Conservation (phyloP, 352 stramenopile species). For the Globisporangium emineosum region DNA sequence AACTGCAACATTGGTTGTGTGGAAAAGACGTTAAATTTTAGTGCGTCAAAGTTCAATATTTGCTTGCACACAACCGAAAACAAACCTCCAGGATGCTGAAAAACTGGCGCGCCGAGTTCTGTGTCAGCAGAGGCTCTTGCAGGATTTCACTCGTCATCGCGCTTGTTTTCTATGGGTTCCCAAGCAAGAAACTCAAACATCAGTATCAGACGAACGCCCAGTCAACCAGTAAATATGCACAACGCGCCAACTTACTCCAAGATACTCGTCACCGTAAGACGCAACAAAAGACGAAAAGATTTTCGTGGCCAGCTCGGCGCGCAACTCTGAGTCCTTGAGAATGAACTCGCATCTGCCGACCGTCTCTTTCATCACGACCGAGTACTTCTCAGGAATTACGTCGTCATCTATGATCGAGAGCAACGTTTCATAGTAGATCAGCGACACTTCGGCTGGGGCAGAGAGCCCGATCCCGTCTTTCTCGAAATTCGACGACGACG, state of each 20-base stretch:
- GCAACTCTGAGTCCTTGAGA: constrained; percentile 63
- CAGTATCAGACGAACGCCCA: background rate
- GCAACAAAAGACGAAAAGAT: constrained; percentile 57
- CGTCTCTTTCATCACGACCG: constrained; percentile 34
- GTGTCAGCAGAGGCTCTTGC: constrained; percentile 56
- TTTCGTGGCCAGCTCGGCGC: constrained; percentile 64
- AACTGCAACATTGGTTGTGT: constrained; percentile 26
- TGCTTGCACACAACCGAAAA: background rate
- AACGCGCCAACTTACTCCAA: constrained; percentile 35
- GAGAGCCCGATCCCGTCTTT: constrained; percentile 25
- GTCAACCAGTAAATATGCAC: background rate
- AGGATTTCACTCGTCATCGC: constrained; percentile 55
- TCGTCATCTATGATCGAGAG: constrained; percentile 46
- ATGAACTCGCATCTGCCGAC: constrained; percentile 59
- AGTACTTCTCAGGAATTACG: constrained; percentile 32
- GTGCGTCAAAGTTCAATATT: background rate
- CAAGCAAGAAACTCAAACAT: background rate
- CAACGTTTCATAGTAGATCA: constrained; percentile 56
- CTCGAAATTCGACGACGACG: constrained; percentile 51
- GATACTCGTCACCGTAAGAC: constrained; percentile 63
- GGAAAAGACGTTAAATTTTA: background rate
- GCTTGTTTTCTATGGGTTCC: constrained; percentile 43
- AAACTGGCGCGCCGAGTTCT: constrained; percentile 61
- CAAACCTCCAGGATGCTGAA: constrained; percentile 63
- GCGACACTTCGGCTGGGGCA: constrained; percentile 28